These are phyloP conservation scores for Naganishia kalamii DNA, from an alignment of 768 basidiomycete genomes.

Conservation along the genomic window DNA sequence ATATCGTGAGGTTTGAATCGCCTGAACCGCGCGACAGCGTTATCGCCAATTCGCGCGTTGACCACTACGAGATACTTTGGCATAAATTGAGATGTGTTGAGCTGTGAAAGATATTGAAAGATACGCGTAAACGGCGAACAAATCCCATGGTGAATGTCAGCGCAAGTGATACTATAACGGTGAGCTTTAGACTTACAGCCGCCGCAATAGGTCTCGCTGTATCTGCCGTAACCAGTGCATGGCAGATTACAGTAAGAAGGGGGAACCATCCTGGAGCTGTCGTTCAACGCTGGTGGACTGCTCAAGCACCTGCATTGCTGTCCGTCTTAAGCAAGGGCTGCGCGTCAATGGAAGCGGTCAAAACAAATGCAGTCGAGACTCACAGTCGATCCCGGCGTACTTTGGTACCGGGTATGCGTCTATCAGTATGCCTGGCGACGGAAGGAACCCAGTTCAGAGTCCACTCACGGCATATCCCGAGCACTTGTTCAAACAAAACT, in stretches of 20 bases:
- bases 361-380: not conserved
- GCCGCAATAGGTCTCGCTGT: constrained; percentile 4
- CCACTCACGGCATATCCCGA: not conserved
- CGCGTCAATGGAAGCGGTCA: too few relatives aligned
- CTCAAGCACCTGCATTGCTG: not conserved
- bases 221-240: not conserved
- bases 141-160: not conserved
- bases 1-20: too few relatives aligned
- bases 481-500: not conserved
- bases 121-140: not conserved
- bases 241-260: not conserved
- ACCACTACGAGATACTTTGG: not conserved
- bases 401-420: not conserved
- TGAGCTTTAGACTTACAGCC: not conserved
- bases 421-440: not conserved
- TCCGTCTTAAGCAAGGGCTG: not conserved
- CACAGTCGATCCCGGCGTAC: not conserved
- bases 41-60: not conserved
- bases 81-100: not conserved
- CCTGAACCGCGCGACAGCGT: not conserved
- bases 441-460: not conserved
- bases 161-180: too few relatives aligned
- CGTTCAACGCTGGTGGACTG: not conserved
- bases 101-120: not conserved
- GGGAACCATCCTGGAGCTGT: not conserved